phyloP scores from a whole-genome alignment of 2,329 filamentous ascomycete species.

The Fusarium domesticum region DNA sequence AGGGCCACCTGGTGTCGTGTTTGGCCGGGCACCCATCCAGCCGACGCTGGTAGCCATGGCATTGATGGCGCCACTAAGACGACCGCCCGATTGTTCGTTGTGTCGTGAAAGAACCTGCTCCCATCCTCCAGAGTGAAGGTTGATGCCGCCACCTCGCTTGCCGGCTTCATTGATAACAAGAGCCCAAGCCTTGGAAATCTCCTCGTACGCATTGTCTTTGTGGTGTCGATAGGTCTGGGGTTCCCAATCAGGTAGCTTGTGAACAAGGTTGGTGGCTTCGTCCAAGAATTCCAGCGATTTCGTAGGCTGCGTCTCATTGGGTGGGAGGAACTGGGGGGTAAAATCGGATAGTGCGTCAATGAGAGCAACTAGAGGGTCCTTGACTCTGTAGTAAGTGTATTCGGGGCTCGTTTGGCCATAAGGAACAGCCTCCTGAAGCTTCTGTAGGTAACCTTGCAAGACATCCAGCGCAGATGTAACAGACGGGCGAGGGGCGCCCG shows the following conservation, averaged over 20 bases:
- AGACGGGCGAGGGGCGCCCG: conserved; percentile 81
- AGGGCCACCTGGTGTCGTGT: conserved; percentile 17
- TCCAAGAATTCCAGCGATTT: conserved; percentile 85
- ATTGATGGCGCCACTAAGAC: conserved; percentile 74
- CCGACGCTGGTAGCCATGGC: conserved; percentile 72
- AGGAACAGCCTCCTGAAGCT: conserved; percentile 76
- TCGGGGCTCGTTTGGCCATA: conserved; percentile 83
- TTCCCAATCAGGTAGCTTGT: conserved; percentile 87
- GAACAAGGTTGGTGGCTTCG: conserved; percentile 83
- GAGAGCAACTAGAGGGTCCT: conserved; percentile 72
- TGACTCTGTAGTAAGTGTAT: conserved; percentile 92
- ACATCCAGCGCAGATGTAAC: conserved; percentile 77
- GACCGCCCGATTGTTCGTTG: conserved; percentile 80
- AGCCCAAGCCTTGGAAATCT: conserved; percentile 91
- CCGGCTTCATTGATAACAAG: conserved; percentile 86
- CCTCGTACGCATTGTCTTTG: conserved; percentile 94
- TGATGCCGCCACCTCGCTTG: conserved; percentile 87
- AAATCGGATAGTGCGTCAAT: conserved; percentile 91
- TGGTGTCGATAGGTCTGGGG: conserved; percentile 84
- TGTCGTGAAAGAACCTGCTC: conserved; percentile 84
- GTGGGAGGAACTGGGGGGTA: conserved; percentile 91
- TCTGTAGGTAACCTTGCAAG: conserved; percentile 75
- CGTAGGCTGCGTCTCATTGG: conserved; percentile 79
- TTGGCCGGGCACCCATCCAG: conserved; percentile 62
- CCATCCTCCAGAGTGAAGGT: conserved; percentile 87